Evolutionary conservation across 2,329 filamentous ascomycete species (phyloP).

Genomic region (Aspergillus sp.): DNA sequence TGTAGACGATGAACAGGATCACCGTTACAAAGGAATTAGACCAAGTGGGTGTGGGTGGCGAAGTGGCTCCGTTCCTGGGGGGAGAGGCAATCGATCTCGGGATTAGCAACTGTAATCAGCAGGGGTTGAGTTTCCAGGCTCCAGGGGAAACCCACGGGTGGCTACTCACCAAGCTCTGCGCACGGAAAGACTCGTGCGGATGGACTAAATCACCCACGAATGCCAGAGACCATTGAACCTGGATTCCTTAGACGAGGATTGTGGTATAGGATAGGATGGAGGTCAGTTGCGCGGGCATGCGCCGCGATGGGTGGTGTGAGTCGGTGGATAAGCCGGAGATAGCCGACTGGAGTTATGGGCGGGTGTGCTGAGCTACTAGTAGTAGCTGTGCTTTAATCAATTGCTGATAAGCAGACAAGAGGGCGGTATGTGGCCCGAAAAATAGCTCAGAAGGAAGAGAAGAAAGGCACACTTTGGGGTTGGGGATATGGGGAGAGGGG

Average conservation of each 20-base stretch:
- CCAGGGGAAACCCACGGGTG: slow-evolving; percentile 12
- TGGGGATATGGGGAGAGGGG: neutral
- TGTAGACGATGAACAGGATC: slow-evolving; percentile 6
- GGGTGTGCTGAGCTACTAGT: slow-evolving; percentile 29
- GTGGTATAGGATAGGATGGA: slow-evolving; percentile 6
- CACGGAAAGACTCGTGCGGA: neutral
- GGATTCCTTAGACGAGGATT: neutral
- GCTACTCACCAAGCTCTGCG: slow-evolving; percentile 13
- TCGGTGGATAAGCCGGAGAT: slow-evolving; percentile 32
- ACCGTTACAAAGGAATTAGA: slow-evolving; percentile 3
- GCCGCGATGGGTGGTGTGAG: slow-evolving; percentile 5
- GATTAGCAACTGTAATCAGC: slow-evolving; percentile 20
- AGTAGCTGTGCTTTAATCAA: slow-evolving; percentile 25
- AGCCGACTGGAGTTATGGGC: slow-evolving; percentile 24
- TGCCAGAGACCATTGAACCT: neutral
- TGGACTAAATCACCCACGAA: neutral
- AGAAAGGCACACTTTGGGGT: neutral
- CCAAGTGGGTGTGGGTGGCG: slow-evolving; percentile 18
- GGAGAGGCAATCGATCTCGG: slow-evolving; percentile 16
- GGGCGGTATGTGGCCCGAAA: slow-evolving; percentile 9
- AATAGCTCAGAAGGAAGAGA: slow-evolving; percentile 5
- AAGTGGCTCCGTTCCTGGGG: slow-evolving; percentile 19
- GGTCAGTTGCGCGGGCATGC: slow-evolving; percentile 14
- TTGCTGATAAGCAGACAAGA: slow-evolving; percentile 26
- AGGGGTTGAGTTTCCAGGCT: slow-evolving; percentile 19